phyloP scores from a whole-genome alignment of 306 rosid genomes.

The Vachellia pachyceras region DNA sequence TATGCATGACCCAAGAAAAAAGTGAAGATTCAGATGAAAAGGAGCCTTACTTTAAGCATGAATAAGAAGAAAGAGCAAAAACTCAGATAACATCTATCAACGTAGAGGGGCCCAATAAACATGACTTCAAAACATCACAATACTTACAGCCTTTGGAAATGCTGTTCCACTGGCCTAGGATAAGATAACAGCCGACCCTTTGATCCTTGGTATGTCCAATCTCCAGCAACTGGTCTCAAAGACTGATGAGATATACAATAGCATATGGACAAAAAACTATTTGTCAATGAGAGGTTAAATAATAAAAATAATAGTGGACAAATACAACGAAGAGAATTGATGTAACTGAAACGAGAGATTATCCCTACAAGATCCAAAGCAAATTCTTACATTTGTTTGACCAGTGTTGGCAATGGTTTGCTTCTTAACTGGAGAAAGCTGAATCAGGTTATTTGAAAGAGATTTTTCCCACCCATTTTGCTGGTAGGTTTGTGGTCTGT shows the following conservation, averaged over 20 bases:
- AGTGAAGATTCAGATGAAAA: conserved; percentile 11
- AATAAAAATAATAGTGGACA: neutral
- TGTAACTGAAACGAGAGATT: conserved; percentile 24
- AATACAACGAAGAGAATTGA: conserved; percentile 21
- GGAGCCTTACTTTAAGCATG: conserved; percentile 10
- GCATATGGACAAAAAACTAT: conserved; percentile 29
- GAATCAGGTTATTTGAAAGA: conserved; percentile 54
- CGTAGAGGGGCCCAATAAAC: conserved; percentile 9
- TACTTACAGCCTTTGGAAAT: conserved; percentile 63
- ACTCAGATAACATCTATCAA: neutral
- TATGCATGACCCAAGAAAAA: conserved; percentile 29
- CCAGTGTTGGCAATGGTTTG: conserved; percentile 46
- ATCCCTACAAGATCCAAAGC: no score
- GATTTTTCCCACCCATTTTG: conserved; percentile 54
- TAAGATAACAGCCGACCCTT: conserved; percentile 61
- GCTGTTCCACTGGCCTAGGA: conserved; percentile 62
- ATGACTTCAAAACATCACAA: conserved; percentile 10
- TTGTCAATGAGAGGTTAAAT: conserved; percentile 26
- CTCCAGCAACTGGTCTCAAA: conserved; percentile 55
- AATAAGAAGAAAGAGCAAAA: neutral
- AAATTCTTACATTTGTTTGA: conserved; percentile 56
- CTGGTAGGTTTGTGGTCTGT: conserved; percentile 51
- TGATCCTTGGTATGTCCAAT: conserved; percentile 50
- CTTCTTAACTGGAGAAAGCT: conserved; percentile 53
- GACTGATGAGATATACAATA: conserved; percentile 57